Evolutionary conservation across 164 flowering plant species (phyloP), one percentile per base, ranked within the genome.

Genomic region (Amborella trichopoda): DNA sequence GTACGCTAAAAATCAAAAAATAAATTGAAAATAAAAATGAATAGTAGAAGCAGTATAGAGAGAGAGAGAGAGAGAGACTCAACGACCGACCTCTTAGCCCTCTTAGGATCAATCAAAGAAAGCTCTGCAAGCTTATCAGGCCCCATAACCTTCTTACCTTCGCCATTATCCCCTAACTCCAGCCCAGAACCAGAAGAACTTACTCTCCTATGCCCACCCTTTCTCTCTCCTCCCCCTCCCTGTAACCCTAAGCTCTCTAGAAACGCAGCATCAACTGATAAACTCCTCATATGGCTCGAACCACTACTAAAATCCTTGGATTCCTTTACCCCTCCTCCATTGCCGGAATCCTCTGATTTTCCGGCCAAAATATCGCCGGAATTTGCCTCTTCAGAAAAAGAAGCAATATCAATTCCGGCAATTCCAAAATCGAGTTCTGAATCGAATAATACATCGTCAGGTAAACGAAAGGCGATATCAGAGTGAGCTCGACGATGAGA

Each of bases 201-300:
- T n/a, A n/a, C n/a, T n/a, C n/a, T n/a, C n/a, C n/a, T n/a, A n/a
- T n/a, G n/a, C n/a, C 36, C 43, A 28, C 20, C 49, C 20, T 41
- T 52, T 21, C 56, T 66, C 36, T 56, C 74, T 36, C 54, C 68
- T 5, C 49, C 68, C 3, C 37, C 49, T 9, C 48, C 48, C 26
- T 50, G 55, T 53, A 68, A 55, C 24, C 55, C 68, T 30, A 91
- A 38, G 22, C 81, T 79, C 6, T 87, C 96, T 41, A 86, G 83
- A 56, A 91, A 87, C 36, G 81, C 90, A 10, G 87, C 84, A 53
- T 83, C 98, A 14, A 87, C 80, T 0, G 98, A 91, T n/a, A 83
- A 58, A 69, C 98, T 91, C 68, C 96, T 63, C 45, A 75, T 43
- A 62, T 78, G 95, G 23, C 49, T 32, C 43, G 26, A 21, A 18